Conservation (phyloP, 73 alveolate genomes). For the Paramecium primaurelia region DNA sequence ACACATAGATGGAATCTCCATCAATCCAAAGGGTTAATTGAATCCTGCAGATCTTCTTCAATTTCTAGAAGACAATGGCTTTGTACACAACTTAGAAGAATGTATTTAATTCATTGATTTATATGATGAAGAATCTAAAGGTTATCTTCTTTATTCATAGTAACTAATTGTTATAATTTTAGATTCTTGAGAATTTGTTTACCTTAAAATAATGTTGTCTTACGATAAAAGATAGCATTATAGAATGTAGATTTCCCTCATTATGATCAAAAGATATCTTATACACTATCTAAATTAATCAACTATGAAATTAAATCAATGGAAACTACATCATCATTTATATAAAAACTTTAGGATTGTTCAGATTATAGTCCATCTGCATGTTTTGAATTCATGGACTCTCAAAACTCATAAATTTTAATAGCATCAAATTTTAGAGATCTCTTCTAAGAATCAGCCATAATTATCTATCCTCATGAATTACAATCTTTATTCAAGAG, state of each 20-base stretch:
- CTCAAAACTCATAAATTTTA: not conserved
- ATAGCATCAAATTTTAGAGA: not conserved
- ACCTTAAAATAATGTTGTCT: not conserved
- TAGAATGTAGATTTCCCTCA: not conserved
- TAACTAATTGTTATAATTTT: not conserved
- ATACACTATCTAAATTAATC: constrained; percentile 1
- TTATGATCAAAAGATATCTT: not conserved
- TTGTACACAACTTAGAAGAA: not conserved
- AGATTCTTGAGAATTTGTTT: not conserved
- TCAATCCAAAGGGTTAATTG: not conserved
- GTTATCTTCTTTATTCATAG: not conserved
- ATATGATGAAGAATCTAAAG: not conserved
- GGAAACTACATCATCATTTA: not conserved
- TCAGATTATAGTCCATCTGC: constrained; percentile 1
- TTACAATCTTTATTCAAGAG: not conserved
- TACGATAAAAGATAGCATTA: not conserved
- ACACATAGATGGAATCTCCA: not conserved
- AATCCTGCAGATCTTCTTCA: not conserved
- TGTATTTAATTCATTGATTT: not conserved
- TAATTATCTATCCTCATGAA: not conserved
- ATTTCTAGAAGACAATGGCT: constrained; percentile 20
- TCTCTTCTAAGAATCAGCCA: not conserved
- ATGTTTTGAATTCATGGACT: not conserved
- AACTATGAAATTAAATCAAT: not conserved
- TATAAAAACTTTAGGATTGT: not conserved